Percentiles rank a stretch among this genome's conserved stretches.
These are phyloP conservation scores for Lepraria neglecta DNA, from an alignment of 495 filamentous ascomycete species.

Conservation along the genomic window DNA sequence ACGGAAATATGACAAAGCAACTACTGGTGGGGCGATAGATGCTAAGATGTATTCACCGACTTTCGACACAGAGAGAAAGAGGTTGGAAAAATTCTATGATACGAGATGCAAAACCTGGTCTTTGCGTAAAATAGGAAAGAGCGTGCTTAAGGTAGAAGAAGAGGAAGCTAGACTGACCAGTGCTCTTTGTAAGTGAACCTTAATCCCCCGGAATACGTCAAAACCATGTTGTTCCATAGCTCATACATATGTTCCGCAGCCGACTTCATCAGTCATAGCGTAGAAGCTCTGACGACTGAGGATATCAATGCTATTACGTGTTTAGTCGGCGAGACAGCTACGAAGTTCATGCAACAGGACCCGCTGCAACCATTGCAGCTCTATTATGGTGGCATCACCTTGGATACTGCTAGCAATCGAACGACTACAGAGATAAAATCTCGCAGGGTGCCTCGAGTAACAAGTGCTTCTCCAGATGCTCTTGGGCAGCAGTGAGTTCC, in stretches of 20 bases:
- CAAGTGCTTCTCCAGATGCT: not conserved
- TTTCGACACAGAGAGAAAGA: not conserved
- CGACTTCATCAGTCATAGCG: not conserved
- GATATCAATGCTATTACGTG: not conserved
- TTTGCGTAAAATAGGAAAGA: not conserved
- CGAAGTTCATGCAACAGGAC: not conserved
- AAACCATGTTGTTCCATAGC: not conserved
- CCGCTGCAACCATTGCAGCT: not conserved
- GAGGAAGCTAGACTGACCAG: not conserved
- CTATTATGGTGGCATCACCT: not conserved
- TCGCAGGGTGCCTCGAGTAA: not conserved
- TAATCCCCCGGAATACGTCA: not conserved
- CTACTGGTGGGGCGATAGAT: not conserved
- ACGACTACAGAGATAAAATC: not conserved
- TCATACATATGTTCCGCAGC: not conserved
- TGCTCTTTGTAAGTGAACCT: not conserved
- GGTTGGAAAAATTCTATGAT: not conserved
- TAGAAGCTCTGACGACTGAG: not conserved
- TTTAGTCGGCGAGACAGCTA: not conserved
- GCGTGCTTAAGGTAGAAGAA: not conserved
- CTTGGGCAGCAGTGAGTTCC: not conserved
- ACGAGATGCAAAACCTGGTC: not conserved
- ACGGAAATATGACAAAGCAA: not conserved
- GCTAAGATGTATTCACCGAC: not conserved
- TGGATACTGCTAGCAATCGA: not conserved